phyloP scores from a whole-genome alignment of 352 stramenopile genomes.

The Globisporangium nodosum region DNA sequence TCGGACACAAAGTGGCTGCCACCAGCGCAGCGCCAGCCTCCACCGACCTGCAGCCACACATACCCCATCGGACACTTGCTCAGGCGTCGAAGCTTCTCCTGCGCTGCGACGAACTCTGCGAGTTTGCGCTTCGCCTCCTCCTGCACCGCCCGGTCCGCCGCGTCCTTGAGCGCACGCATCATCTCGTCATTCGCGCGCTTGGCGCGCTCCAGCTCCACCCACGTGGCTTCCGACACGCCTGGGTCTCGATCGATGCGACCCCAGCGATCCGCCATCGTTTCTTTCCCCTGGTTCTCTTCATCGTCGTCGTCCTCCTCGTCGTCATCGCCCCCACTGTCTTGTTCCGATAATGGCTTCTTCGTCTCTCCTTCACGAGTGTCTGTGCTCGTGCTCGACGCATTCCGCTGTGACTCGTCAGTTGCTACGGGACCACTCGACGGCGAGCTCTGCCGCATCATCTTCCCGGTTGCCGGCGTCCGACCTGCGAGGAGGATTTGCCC shows the following conservation, averaged over 20 bases:
- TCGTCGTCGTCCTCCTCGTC: slow-evolving; percentile 14
- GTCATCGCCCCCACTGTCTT: slow-evolving; percentile 8
- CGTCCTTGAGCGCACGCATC: slow-evolving; percentile 16
- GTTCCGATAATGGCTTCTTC: not conserved
- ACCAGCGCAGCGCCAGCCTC: slow-evolving; percentile 74
- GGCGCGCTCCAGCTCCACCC: slow-evolving; percentile 56
- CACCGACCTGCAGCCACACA: slow-evolving; percentile 48
- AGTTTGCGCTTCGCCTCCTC: slow-evolving; percentile 25
- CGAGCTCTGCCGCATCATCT: slow-evolving; percentile 21
- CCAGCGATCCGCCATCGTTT: slow-evolving; percentile 12
- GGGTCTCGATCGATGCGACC: slow-evolving; percentile 25
- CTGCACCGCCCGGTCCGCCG: slow-evolving; percentile 4
- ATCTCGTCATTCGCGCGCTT: slow-evolving; percentile 51
- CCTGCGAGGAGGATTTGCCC: slow-evolving; percentile 25
- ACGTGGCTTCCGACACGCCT: slow-evolving; percentile 56
- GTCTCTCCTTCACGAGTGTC: not conserved
- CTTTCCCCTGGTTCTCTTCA: slow-evolving; percentile 12
- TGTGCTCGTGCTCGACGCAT: not conserved
- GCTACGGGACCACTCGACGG: slow-evolving; percentile 2
- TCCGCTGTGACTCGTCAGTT: slow-evolving; percentile 5
- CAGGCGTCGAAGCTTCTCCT: slow-evolving; percentile 60
- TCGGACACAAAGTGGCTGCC: slow-evolving; percentile 76
- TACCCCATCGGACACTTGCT: slow-evolving; percentile 62
- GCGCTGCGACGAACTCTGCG: slow-evolving; percentile 24
- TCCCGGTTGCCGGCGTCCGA: slow-evolving; percentile 29